These are phyloP conservation scores for Nigrospora osmanthi DNA, from an alignment of 2,329 filamentous ascomycete genomes.

Conservation along the genomic window DNA sequence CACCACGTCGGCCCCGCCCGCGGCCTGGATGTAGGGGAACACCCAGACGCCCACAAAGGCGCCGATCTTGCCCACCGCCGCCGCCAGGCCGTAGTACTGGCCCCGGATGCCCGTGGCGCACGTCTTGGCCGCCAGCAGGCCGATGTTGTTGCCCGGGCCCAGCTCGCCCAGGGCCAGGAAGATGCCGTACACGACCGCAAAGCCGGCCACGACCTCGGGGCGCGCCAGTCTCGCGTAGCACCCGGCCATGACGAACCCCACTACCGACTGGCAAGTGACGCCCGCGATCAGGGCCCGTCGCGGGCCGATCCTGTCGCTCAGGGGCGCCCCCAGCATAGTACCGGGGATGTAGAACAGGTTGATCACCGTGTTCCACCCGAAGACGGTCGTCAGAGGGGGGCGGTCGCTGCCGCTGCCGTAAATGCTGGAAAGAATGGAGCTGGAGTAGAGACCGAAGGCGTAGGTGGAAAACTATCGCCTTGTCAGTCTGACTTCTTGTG, in stretches of 20 bases:
- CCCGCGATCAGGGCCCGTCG: constrained; percentile 65
- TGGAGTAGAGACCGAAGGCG: constrained; percentile 79
- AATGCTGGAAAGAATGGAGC: constrained; percentile 61
- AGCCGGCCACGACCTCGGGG: constrained; percentile 60
- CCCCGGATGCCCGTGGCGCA: constrained; percentile 84
- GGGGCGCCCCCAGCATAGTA: constrained; percentile 66
- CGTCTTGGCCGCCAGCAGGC: constrained; percentile 78
- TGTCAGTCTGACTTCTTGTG: constrained; percentile 1
- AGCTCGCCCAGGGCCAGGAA: constrained; percentile 74
- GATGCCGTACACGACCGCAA: constrained; percentile 72
- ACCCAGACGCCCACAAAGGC: constrained; percentile 84
- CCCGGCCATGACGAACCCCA: constrained; percentile 86
- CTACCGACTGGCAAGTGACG: constrained; percentile 62
- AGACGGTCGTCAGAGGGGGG: constrained; percentile 63
- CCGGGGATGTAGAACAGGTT: constrained; percentile 87
- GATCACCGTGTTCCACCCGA: constrained; percentile 84
- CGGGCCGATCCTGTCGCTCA: constrained; percentile 73
- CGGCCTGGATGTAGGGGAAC: constrained; percentile 64
- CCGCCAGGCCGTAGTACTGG: constrained; percentile 62
- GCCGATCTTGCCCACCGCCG: constrained; percentile 66
- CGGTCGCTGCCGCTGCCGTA: constrained; percentile 34
- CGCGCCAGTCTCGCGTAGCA: constrained; percentile 64
- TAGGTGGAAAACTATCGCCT: constrained; percentile 62
- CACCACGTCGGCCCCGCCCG: constrained; percentile 42
- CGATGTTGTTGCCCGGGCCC: constrained; percentile 88